Evolutionary conservation across 148 eudicot species (phyloP), one percentile per base, ranked within the genome.

Genomic region (Camellia sinensis): DNA sequence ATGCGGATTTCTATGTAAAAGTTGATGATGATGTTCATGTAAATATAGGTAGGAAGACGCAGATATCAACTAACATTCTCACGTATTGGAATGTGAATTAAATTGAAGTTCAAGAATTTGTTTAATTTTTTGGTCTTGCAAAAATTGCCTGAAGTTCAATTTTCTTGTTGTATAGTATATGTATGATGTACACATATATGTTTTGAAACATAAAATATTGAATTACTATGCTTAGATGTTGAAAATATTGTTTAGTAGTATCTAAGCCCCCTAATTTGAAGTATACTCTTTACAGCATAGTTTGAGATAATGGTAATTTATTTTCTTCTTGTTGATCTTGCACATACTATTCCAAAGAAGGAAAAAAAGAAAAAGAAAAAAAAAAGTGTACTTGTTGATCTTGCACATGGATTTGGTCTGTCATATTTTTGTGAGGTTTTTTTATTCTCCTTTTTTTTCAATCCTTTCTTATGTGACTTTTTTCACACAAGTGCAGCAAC

Each of bases 1-100:
- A 93, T 86, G 97, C 97, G 0, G 94, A 93, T 79, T 93, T 89
- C 78, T 93, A 93, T 81, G 91, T 93, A 74, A 93, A 93, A 84
- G 97, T 93, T 75, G 97, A 93, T 59, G 97, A 93, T 77, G 97
- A 93, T 69, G 92, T 93, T 41, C 97, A 93, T 86, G 97, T 93
- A 84, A 93, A 93, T 86, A 89, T 93, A 87, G 97, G 97, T 93
- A 86, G 37, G 37, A 82, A 64, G 67, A 64, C 41, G 78, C 40
- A 72, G 22, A 17, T 72, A 13, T 54, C 43, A 43, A 12, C 40
- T 54, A 29, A 41, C 67, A 29, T 41, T 66, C 76, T 48, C 14
- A 65, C 21, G 77, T 40, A 19, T 19, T 40, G 67, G 60, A 67
- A 12, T 67, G 19, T 40, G 74, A 19, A 54, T 57, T 76, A 40